These are phyloP conservation scores for Neoconidiobolus thromboides DNA, from an alignment of 371 early-diverging fungal genomes.

Conservation along the genomic window DNA sequence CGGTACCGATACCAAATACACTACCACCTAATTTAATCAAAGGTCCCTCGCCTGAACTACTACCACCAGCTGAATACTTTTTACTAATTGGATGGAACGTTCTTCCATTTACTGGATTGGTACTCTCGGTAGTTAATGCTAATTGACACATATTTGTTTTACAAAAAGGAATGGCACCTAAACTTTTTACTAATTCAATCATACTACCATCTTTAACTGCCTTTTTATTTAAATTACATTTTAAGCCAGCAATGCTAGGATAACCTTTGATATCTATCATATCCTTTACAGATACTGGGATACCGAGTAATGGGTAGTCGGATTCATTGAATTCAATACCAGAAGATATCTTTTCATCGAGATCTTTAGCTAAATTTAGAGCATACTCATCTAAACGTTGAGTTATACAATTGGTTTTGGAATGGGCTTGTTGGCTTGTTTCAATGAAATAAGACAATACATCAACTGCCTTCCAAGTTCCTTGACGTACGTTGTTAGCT, in stretches of 20 bases:
- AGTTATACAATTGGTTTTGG: conserved; percentile 6
- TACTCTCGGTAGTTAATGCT: not conserved
- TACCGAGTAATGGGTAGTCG: conserved; percentile 5
- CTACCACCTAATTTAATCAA: not conserved
- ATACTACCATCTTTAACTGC: not conserved
- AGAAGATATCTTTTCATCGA: conserved; percentile 1
- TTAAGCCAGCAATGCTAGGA: not conserved
- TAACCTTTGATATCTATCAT: conserved; percentile 3
- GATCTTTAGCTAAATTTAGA: not conserved
- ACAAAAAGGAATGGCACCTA: conserved; percentile 7
- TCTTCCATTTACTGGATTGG: conserved; percentile 2
- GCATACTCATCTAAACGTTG: conserved; percentile 4
- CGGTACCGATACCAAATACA: conserved; percentile 7
- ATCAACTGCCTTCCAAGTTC: not conserved
- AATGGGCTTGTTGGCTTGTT: not conserved
- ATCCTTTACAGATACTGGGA: conserved; percentile 8
- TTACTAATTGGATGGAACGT: conserved; percentile 7
- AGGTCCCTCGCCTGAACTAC: conserved; percentile 8
- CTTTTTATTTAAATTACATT: not conserved
- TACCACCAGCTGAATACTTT: conserved; percentile 5
- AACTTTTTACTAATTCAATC: not conserved
- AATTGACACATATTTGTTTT: conserved; percentile 7
- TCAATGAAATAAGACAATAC: not conserved
- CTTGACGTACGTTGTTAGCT: not conserved
- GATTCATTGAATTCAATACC: not conserved